A percentile compares a stretch with the other conserved stretches of the same genome.
Evolutionary conservation across 2,329 filamentous ascomycete species (phyloP).

Genomic region (Didymella glomerata): DNA sequence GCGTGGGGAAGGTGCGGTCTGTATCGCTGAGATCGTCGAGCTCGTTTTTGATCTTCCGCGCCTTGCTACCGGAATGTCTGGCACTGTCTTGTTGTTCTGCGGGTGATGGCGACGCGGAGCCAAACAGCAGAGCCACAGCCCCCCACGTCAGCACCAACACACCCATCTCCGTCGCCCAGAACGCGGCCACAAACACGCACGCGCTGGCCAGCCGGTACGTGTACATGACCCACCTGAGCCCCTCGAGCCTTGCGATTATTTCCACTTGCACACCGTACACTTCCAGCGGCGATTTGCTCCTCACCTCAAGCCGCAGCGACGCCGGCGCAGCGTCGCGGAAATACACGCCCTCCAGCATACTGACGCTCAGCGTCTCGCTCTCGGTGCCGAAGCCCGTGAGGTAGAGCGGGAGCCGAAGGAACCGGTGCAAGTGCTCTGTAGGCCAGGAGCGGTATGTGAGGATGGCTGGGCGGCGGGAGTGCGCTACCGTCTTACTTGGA

Average conservation of each 20-base stretch:
- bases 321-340: conserved; percentile 69
- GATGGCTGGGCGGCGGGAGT: conserved; percentile 76
- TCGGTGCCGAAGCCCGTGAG: conserved; percentile 72
- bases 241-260: conserved; percentile 77
- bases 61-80: neutral
- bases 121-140: conserved; percentile 57
- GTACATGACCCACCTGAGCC: conserved; percentile 81
- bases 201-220: conserved; percentile 77
- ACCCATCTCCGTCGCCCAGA: conserved; percentile 79
- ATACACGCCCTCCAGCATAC: conserved; percentile 75
- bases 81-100: neutral
- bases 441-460: conserved; percentile 75
- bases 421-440: conserved; percentile 39
- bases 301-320: conserved; percentile 70
- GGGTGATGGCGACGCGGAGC: neutral
- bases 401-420: conserved; percentile 68
- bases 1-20: conserved; percentile 58
- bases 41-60: conserved; percentile 17
- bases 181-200: conserved; percentile 70
- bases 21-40: conserved; percentile 53
- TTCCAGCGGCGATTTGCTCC: conserved; percentile 74
- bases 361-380: conserved; percentile 68
- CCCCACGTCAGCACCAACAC: conserved; percentile 73
- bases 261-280: conserved; percentile 75
- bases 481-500: conserved; percentile 35